These are phyloP conservation scores for Yamadazyma triangularis DNA, from an alignment of 1,139 yeast genomes.

Conservation along the genomic window DNA sequence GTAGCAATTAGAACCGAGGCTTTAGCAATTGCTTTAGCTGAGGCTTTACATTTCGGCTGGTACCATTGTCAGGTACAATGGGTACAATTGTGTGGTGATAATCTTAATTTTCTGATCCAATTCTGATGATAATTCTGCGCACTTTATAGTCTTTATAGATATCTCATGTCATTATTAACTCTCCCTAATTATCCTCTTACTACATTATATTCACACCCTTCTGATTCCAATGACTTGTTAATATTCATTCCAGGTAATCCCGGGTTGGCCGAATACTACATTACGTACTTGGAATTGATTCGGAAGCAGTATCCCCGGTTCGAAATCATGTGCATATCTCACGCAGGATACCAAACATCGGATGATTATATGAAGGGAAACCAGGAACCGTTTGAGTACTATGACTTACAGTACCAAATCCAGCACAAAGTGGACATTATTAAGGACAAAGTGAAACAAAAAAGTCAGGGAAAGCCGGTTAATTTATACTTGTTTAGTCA, in stretches of 20 bases:
- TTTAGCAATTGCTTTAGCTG: no score
- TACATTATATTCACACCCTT: no score
- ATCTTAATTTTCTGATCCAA: no score
- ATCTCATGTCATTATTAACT: no score
- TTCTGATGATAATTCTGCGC: no score
- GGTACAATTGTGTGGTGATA: no score
- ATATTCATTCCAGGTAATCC: conserved; percentile 70
- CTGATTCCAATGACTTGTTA: no score
- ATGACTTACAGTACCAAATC: conserved; percentile 47
- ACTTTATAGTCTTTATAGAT: no score
- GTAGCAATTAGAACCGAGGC: no score
- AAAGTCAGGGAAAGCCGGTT: conserved; percentile 13
- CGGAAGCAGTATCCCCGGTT: conserved; percentile 39
- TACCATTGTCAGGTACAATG: no score
- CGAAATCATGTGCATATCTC: conserved; percentile 52
- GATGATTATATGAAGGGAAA: conserved; percentile 12
- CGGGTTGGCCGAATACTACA: conserved; percentile 57
- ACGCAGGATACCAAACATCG: conserved; percentile 46
- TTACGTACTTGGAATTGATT: conserved; percentile 42
- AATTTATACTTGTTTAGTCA: conserved; percentile 51
- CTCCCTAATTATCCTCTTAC: no score
- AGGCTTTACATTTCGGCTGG: no score
- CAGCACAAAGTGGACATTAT: conserved; percentile 44
- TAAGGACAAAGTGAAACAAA: conserved; percentile 19
- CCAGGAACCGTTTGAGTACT: conserved; percentile 15